These are phyloP conservation scores for Arxiozyma slooffiae DNA, from an alignment of 1,139 yeast genomes.

Conservation along the genomic window DNA sequence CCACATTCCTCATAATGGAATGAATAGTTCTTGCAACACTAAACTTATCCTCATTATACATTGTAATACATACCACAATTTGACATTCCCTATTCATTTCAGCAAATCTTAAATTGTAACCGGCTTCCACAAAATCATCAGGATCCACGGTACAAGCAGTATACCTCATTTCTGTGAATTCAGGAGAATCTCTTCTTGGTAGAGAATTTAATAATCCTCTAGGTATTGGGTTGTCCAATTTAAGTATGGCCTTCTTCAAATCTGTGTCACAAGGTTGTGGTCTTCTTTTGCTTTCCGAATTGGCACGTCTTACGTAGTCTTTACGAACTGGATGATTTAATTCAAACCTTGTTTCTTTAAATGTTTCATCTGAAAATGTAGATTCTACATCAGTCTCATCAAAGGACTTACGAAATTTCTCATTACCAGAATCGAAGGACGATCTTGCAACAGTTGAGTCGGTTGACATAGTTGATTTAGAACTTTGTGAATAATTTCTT, in stretches of 20 bases:
- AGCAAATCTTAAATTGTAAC: conserved; percentile 77
- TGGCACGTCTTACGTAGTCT: conserved; percentile 38
- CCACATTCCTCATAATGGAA: conserved; percentile 83
- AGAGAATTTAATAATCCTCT: conserved; percentile 68
- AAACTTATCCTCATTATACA: conserved; percentile 91
- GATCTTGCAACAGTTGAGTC: conserved; percentile 22
- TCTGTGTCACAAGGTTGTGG: conserved; percentile 53
- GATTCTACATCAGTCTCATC: conserved; percentile 27
- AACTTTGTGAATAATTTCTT: conserved; percentile 17
- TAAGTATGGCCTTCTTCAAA: conserved; percentile 47
- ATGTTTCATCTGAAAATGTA: conserved; percentile 32
- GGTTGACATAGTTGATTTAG: conserved; percentile 19
- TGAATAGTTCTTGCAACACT: conserved; percentile 88
- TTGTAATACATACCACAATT: conserved; percentile 78
- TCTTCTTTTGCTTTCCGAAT: conserved; percentile 48
- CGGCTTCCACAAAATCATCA: conserved; percentile 66
- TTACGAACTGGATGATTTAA: conserved; percentile 44
- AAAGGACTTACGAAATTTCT: conserved; percentile 20
- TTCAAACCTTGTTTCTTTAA: conserved; percentile 30
- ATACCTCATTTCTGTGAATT: conserved; percentile 87
- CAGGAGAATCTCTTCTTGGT: conserved; percentile 80
- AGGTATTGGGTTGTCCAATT: conserved; percentile 88
- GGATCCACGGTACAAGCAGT: conserved; percentile 91
- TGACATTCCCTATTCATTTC: conserved; percentile 84
- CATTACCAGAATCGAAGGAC: conserved; percentile 17